Conservation (phyloP, 768 basidiomycete genomes). For the Tricholoma furcatifolium region DNA sequence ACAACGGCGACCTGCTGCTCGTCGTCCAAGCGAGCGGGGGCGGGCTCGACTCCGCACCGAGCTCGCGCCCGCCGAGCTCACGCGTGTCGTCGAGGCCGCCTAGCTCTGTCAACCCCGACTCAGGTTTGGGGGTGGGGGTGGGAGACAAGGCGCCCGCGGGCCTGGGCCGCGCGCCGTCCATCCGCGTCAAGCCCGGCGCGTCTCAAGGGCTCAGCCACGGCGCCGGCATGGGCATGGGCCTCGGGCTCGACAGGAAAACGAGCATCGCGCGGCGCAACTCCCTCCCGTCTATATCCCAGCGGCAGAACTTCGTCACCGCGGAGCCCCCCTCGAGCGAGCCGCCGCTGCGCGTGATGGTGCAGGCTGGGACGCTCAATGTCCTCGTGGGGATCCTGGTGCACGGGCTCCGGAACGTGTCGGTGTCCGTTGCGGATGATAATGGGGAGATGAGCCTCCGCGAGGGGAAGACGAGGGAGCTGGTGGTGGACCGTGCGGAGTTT, state of each 20-base stretch:
- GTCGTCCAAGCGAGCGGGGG: slow-evolving; percentile 59
- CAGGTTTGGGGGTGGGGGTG: slow-evolving; percentile 21
- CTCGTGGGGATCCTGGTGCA: slow-evolving; percentile 76
- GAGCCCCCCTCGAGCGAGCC: slow-evolving; percentile 67
- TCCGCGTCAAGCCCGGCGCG: slow-evolving; percentile 72
- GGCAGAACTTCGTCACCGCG: slow-evolving; percentile 53
- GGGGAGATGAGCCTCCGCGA: slow-evolving; percentile 80
- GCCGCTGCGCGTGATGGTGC: slow-evolving; percentile 72
- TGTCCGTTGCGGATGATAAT: slow-evolving; percentile 83
- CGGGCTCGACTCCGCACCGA: slow-evolving; percentile 41
- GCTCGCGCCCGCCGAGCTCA: slow-evolving; percentile 60
- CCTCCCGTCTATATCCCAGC: slow-evolving; percentile 70
- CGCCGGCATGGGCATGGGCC: too few relatives aligned
- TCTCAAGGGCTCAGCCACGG: too few relatives aligned
- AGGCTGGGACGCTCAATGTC: slow-evolving; percentile 74
- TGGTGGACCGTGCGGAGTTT: slow-evolving; percentile 74
- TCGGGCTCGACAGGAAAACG: slow-evolving; percentile 77
- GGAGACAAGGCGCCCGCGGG: slow-evolving; percentile 40
- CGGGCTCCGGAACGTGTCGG: slow-evolving; percentile 73
- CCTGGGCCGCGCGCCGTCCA: slow-evolving; percentile 64
- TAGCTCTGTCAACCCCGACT: slow-evolving; percentile 51
- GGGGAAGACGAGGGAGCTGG: slow-evolving; percentile 68
- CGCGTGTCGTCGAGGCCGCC: slow-evolving; percentile 68
- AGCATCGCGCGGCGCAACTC: slow-evolving; percentile 76
- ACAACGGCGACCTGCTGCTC: slow-evolving; percentile 72